Evolutionary conservation across 495 filamentous ascomycete species (phyloP).

Genomic region (Penicillium dipodomyicola): DNA sequence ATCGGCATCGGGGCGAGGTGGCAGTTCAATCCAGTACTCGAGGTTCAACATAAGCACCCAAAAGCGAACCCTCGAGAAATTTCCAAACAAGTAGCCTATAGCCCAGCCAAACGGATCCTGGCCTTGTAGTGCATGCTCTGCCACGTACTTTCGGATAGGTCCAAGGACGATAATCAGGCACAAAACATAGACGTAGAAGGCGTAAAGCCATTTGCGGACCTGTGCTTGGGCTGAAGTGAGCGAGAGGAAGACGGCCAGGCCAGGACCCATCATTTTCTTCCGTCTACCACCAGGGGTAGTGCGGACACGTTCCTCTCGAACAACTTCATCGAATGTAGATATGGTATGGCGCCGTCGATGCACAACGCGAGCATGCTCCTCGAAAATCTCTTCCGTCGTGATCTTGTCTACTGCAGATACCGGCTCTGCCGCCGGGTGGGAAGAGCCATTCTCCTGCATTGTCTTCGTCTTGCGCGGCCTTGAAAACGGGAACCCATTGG

Average conservation of each 20-base stretch:
- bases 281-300: conserved; percentile 64
- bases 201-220: conserved; percentile 78
- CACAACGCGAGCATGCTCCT: conserved; percentile 12
- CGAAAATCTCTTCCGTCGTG: conserved; percentile 26
- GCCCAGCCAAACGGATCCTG: conserved; percentile 91
- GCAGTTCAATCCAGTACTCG: conserved; percentile 73
- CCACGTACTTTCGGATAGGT: conserved; percentile 68
- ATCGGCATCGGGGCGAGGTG: conserved; percentile 45
- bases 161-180: conserved; percentile 63
- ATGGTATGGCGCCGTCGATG: conserved; percentile 53
- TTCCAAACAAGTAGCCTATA: conserved; percentile 82
- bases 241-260: conserved; percentile 69
- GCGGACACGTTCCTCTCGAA: conserved; percentile 35
- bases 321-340: conserved; percentile 39
- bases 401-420: conserved; percentile 24
- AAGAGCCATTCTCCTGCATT: conserved; percentile 24
- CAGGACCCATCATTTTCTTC: conserved; percentile 64
- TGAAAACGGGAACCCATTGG: conserved; percentile 19
- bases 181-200: conserved; percentile 68
- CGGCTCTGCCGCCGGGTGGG: conserved; percentile 15
- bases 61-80: conserved; percentile 65
- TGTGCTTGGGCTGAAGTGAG: conserved; percentile 76
- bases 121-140: conserved; percentile 60
- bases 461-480: conserved; percentile 32
- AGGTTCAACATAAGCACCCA: conserved; percentile 63